Evolutionary conservation across 345 rosid genomes (phyloP).

Genomic region (Durio zibethinus): DNA sequence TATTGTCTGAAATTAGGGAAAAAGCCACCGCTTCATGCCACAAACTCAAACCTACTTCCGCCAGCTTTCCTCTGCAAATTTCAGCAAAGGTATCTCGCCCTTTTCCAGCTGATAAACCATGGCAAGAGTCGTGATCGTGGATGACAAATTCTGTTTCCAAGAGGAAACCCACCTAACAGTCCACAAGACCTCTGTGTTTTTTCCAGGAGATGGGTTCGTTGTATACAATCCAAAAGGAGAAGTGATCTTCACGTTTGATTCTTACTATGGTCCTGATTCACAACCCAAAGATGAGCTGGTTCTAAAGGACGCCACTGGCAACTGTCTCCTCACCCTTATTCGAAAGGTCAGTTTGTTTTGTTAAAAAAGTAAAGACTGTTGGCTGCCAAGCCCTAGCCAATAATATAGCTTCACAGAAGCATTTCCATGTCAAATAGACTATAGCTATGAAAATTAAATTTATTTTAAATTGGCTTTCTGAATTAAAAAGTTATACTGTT

Average conservation of each 20-base stretch:
- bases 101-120: background rate
- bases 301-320: slow-evolving; percentile 45
- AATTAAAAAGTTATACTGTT: too few species aligned
- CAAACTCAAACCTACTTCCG: background rate
- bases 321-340: slow-evolving; percentile 36
- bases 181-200: slow-evolving; percentile 36
- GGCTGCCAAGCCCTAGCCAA: background rate
- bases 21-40: background rate
- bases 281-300: slow-evolving; percentile 34
- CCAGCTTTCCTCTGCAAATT: background rate
- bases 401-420: too few species aligned
- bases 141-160: slow-evolving; percentile 30
- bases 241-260: slow-evolving; percentile 33
- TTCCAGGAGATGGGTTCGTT: slow-evolving; percentile 38
- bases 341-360: slow-evolving; percentile 33
- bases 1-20: background rate
- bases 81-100: background rate
- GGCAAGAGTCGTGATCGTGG: slow-evolving; percentile 19
- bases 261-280: slow-evolving; percentile 24
- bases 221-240: slow-evolving; percentile 29
- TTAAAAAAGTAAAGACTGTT: background rate
- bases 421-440: too few species aligned
- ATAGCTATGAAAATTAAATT: too few species aligned
- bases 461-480: too few species aligned
- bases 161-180: slow-evolving; percentile 33